phyloP scores from a whole-genome alignment of 1,284 basidiomycete species.

The Chondrostereum purpureum region DNA sequence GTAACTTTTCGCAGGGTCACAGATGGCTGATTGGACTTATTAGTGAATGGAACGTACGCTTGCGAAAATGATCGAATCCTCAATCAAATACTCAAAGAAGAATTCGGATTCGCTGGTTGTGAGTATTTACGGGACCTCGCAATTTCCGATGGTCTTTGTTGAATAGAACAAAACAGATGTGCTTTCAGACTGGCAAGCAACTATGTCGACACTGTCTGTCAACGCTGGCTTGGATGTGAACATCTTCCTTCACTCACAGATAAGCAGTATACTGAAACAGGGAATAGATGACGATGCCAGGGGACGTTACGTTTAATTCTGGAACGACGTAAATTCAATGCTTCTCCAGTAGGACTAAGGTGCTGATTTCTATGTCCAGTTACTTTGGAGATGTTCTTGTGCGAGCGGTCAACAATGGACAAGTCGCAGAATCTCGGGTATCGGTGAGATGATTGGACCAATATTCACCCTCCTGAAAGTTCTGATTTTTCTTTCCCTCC shows the following conservation, averaged over 20 bases:
- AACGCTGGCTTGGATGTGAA: constrained; percentile 58
- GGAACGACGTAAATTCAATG: constrained; percentile 23
- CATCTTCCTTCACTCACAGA: constrained; percentile 1
- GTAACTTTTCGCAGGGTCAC: too few relatives aligned
- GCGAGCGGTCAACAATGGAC: constrained; percentile 45
- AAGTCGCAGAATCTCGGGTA: constrained; percentile 42
- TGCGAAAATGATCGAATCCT: constrained; percentile 65
- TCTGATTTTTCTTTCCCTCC: constrained; percentile 4
- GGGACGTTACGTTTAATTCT: constrained; percentile 36
- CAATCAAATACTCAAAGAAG: constrained; percentile 68
- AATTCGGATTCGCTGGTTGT: constrained; percentile 71
- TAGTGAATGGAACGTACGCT: constrained; percentile 59
- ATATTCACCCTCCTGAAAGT: constrained; percentile 10
- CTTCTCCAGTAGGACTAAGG: not conserved
- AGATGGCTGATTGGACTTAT: not conserved
- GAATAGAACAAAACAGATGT: too few relatives aligned
- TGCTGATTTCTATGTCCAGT: constrained; percentile 13
- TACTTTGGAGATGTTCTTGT: constrained; percentile 50
- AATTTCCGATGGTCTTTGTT: constrained; percentile 10
- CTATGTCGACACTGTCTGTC: constrained; percentile 36
- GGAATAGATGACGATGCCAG: constrained; percentile 53
- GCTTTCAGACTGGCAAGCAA: constrained; percentile 32
- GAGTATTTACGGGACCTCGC: constrained; percentile 21
- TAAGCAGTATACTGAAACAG: not conserved
- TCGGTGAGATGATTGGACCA: constrained; percentile 27